A percentile compares a stretch with the other conserved stretches of the same genome.
phyloP scores from a whole-genome alignment of 2,329 filamentous ascomycete genomes.

The Mollisia scopiformis region DNA sequence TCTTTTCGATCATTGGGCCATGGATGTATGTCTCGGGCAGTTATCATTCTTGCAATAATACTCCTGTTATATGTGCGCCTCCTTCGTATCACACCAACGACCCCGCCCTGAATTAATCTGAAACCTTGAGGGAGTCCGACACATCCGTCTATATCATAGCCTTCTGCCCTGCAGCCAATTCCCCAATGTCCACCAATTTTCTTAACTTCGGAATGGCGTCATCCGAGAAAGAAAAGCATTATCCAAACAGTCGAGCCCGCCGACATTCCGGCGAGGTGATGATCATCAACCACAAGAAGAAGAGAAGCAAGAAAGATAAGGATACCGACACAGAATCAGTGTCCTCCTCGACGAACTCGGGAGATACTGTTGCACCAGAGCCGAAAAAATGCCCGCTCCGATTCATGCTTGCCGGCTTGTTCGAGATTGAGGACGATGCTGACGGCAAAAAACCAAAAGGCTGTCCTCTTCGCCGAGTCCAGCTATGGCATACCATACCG shows the following conservation, averaged over 20 bases:
- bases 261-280: slow-evolving; percentile 26
- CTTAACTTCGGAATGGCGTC: slow-evolving; percentile 25
- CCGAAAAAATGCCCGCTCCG: slow-evolving; percentile 31
- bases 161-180: background rate
- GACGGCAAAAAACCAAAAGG: slow-evolving; percentile 16
- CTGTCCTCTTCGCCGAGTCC: slow-evolving; percentile 31
- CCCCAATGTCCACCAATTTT: slow-evolving; percentile 13
- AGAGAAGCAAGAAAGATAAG: slow-evolving; percentile 27
- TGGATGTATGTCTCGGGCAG: background rate
- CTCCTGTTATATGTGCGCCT: slow-evolving; percentile 4
- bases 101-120: background rate
- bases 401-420: slow-evolving; percentile 29
- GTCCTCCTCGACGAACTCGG: slow-evolving; percentile 20
- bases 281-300: slow-evolving; percentile 27
- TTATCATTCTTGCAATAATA: slow-evolving; percentile 3
- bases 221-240: slow-evolving; percentile 32
- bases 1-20: slow-evolving; percentile 2
- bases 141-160: background rate
- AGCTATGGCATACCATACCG: slow-evolving; percentile 34
- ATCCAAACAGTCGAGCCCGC: slow-evolving; percentile 26
- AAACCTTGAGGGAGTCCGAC: background rate
- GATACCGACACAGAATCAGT: slow-evolving; percentile 30
- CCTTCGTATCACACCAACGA: slow-evolving; percentile 10
- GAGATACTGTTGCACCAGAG: slow-evolving; percentile 14
- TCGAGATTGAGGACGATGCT: slow-evolving; percentile 21